Percentiles rank a stretch among this genome's conserved stretches.
Evolutionary conservation across 164 flowering plant species (phyloP).

Genomic region (Chimonanthus praecox): DNA sequence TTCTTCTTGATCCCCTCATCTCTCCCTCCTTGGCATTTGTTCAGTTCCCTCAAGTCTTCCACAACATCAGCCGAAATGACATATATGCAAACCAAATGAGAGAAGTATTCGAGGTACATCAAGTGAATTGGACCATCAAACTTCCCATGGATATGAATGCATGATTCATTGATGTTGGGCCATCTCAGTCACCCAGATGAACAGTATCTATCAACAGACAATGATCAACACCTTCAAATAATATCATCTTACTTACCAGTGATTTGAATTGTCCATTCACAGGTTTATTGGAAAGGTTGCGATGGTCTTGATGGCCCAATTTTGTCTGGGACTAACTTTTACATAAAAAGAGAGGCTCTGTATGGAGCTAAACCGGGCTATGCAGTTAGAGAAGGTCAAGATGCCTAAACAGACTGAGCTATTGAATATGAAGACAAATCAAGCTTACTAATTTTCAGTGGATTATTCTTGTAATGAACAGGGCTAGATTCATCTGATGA

Average conservation of each 20-base stretch:
- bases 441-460: not conserved
- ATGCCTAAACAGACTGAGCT: not conserved
- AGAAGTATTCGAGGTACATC: too few species aligned
- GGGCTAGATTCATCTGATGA: not conserved
- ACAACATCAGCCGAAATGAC: slow-evolving; percentile 25
- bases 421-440: not conserved
- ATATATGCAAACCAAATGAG: slow-evolving; percentile 20
- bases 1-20: slow-evolving; percentile 27
- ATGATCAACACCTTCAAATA: too few species aligned
- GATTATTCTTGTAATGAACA: not conserved
- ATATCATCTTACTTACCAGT: not conserved
- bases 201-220: too few species aligned
- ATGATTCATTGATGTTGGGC: too few species aligned
- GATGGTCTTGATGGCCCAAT: slow-evolving; percentile 28
- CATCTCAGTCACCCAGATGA: too few species aligned
- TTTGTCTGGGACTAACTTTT: slow-evolving; percentile 27
- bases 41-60: slow-evolving; percentile 34
- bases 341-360: slow-evolving; percentile 28
- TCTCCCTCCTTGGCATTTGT: slow-evolving; percentile 22
- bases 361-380: slow-evolving; percentile 9
- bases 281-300: slow-evolving; percentile 24
- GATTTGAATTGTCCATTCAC: not conserved
- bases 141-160: not conserved
- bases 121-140: too few species aligned
- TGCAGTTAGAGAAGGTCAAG: not conserved